Percentiles rank a stretch among this genome's conserved stretches.
Conservation (phyloP, 2,329 filamentous ascomycete species). For the Fusarium brevicatenulatum region DNA sequence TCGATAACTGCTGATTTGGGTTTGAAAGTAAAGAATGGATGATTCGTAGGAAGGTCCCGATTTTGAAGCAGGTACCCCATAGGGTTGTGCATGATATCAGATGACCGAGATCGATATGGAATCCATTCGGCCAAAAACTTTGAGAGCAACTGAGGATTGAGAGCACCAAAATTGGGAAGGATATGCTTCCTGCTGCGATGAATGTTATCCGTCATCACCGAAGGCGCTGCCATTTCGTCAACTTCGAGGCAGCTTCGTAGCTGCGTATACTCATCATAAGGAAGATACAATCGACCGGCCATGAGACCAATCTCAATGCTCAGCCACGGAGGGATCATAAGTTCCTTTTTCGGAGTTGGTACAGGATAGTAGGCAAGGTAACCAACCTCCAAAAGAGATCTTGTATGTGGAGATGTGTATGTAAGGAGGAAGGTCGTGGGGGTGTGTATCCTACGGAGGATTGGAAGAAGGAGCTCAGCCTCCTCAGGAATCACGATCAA, state of each 20-base stretch:
- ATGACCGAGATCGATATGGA: background rate
- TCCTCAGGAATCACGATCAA: background rate
- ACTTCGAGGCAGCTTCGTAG: background rate
- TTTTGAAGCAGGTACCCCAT: background rate
- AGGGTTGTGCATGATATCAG: background rate
- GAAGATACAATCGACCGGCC: background rate
- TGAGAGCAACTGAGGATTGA: background rate
- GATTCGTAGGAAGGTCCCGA: background rate
- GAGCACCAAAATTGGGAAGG: background rate
- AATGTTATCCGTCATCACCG: fast-evolving
- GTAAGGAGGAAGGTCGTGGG: background rate
- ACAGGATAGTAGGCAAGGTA: background rate
- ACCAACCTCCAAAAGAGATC: background rate
- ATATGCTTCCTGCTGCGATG: background rate
- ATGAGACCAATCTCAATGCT: background rate
- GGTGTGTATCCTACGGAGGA: background rate
- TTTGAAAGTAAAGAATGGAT: background rate
- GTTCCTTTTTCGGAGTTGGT: background rate
- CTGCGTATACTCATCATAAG: background rate
- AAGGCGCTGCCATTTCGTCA: too few relatives aligned
- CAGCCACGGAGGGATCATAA: background rate
- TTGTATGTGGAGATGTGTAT: background rate
- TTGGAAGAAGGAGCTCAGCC: slow-evolving; percentile 3
- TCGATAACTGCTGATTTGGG: background rate
- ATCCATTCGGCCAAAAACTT: background rate